Conservation (phyloP, 768 basidiomycete species). For the Suillus variegatus region DNA sequence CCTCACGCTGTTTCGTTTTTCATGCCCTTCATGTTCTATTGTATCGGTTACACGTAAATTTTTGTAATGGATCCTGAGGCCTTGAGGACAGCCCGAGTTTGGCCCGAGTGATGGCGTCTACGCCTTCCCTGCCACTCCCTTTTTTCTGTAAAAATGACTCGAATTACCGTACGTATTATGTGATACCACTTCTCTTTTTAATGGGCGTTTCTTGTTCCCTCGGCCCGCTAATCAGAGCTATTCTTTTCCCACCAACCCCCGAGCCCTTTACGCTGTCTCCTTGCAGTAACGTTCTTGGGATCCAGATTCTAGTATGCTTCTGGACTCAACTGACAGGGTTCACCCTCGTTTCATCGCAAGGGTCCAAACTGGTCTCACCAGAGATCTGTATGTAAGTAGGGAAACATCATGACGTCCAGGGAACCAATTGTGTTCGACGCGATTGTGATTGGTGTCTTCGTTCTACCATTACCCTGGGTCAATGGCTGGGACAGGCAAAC, state of each 20-base stretch:
- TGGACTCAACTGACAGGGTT: neutral
- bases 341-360: neutral
- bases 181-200: too few species aligned
- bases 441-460: too few species aligned
- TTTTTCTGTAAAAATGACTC: too few species aligned
- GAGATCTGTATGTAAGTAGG: neutral
- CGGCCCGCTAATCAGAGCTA: too few species aligned
- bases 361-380: neutral
- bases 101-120: neutral
- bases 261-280: too few species aligned
- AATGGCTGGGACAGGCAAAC: too few species aligned
- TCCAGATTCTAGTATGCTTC: neutral
- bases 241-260: too few species aligned
- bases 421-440: too few species aligned
- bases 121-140: neutral
- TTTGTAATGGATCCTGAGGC: slow-evolving; percentile 2
- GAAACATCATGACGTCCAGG: too few species aligned
- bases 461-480: too few species aligned
- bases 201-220: too few species aligned
- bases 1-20: slow-evolving; percentile 3
- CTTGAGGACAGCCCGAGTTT: neutral
- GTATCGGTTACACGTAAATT: neutral
- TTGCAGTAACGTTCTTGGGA: neutral
- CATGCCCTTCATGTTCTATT: slow-evolving; percentile 4
- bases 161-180: too few species aligned